Conservation (phyloP, 2,329 filamentous ascomycete genomes). For the Trichoderma cornu-damae region DNA sequence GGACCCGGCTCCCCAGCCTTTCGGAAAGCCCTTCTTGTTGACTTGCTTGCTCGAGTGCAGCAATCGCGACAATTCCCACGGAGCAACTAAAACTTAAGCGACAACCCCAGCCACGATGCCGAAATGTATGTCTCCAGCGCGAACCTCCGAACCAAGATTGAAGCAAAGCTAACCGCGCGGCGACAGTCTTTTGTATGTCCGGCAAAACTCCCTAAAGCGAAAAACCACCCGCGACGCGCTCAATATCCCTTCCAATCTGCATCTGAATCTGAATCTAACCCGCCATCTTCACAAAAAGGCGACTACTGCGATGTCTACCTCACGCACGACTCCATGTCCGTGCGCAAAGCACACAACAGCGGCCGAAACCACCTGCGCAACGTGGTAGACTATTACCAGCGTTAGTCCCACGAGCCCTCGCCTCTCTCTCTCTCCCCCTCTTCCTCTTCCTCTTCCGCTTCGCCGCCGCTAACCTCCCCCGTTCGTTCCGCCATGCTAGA, state of each 20-base stretch:
- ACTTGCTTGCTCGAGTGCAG: not conserved
- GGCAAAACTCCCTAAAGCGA: not conserved
- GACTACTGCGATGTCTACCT: constrained; percentile 99
- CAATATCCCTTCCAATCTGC: not conserved
- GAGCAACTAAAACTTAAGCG: not conserved
- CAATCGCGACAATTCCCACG: too few species aligned
- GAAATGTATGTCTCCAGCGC: constrained; percentile 70
- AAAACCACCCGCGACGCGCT: not conserved
- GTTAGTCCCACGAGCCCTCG: constrained; percentile 42
- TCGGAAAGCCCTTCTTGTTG: not conserved
- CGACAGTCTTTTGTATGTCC: constrained; percentile 30
- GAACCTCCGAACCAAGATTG: too few species aligned
- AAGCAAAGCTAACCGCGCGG: constrained; percentile 15
- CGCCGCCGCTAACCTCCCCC: not conserved
- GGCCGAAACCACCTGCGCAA: constrained; percentile 96
- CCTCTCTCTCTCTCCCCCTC: not conserved
- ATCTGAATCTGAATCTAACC: too few species aligned
- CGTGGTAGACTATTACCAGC: constrained; percentile 97
- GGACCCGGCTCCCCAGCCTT: constrained; percentile 18
- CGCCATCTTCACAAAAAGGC: constrained; percentile 38
- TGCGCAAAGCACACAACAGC: constrained; percentile 96
- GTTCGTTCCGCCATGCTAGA: constrained; percentile 47
- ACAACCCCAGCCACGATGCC: constrained; percentile 58
- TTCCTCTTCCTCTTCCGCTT: not conserved
- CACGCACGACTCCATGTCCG: constrained; percentile 99